Evolutionary conservation across 257 asterid species (phyloP).

Genomic region (Buddleja alternifolia): DNA sequence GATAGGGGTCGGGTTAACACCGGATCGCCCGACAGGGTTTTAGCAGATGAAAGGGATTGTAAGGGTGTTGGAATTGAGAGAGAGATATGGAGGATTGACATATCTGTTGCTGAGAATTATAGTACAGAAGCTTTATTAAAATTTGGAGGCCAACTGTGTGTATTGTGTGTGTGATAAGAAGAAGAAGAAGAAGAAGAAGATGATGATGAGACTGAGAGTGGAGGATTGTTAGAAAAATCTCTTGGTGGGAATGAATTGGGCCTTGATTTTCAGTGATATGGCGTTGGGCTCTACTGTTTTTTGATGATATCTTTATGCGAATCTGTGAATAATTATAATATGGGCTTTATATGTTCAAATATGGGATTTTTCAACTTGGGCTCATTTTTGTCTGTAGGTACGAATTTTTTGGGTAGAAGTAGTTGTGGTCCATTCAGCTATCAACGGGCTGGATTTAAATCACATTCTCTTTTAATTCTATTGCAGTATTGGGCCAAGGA

Average conservation of each 20-base stretch:
- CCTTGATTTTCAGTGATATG: constrained; percentile 3
- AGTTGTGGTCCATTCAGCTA: no score
- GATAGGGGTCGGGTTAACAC: constrained; percentile 26
- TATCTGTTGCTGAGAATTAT: constrained; percentile 19
- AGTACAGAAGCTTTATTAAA: constrained; percentile 18
- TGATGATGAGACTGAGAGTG: background rate
- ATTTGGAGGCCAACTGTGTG: background rate
- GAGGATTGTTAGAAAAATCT: background rate
- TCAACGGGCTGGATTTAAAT: no score
- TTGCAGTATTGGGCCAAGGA: no score
- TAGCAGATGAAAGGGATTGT: constrained; percentile 48
- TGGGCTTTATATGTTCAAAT: no score
- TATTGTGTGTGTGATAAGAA: background rate
- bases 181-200: constrained; percentile 28
- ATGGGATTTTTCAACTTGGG: no score
- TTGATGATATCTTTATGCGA: no score
- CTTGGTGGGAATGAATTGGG: constrained; percentile 24
- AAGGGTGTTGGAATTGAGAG: constrained; percentile 40
- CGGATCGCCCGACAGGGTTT: constrained; percentile 39
- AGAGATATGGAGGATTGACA: constrained; percentile 46
- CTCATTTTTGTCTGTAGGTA: no score
- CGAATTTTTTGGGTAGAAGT: no score
- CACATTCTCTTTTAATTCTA: no score
- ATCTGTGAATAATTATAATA: no score
- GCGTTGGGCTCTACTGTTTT: background rate